A percentile compares a stretch with the other conserved stretches of the same genome.
Evolutionary conservation across 768 basidiomycete genomes (phyloP).

Genomic region (Sarcodon sp.): DNA sequence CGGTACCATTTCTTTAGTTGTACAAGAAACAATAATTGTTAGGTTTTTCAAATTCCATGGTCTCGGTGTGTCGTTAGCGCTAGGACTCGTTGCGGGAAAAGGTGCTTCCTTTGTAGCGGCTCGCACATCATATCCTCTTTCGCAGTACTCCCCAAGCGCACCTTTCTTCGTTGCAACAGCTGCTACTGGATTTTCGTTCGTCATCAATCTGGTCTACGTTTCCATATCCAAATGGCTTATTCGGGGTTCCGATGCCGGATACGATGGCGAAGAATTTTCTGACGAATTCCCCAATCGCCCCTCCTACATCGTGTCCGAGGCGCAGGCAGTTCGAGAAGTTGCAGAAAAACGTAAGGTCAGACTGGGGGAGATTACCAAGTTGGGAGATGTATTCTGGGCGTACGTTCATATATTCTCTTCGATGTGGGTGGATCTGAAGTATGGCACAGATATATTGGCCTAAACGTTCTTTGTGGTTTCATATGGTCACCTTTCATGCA

Average conservation of each 20-base stretch:
- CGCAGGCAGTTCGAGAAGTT: slow-evolving; percentile 48
- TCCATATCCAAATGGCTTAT: slow-evolving; percentile 52
- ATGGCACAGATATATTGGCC: slow-evolving; percentile 44
- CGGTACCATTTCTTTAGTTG: slow-evolving; percentile 24
- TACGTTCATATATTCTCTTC: slow-evolving; percentile 19
- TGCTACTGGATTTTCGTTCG: slow-evolving; percentile 53
- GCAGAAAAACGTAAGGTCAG: slow-evolving; percentile 54
- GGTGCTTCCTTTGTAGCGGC: slow-evolving; percentile 66
- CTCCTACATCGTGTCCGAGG: slow-evolving; percentile 36
- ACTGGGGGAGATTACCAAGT: slow-evolving; percentile 42
- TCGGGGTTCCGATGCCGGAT: slow-evolving; percentile 41
- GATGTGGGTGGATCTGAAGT: background rate
- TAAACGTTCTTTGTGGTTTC: slow-evolving; percentile 67
- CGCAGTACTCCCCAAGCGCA: slow-evolving; percentile 56
- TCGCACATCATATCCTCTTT: slow-evolving; percentile 65
- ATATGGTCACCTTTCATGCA: slow-evolving; percentile 74
- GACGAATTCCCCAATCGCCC: slow-evolving; percentile 35
- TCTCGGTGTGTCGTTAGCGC: slow-evolving; percentile 54
- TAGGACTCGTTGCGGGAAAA: slow-evolving; percentile 79
- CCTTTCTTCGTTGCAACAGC: slow-evolving; percentile 62
- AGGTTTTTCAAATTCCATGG: slow-evolving; percentile 70
- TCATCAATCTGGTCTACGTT: slow-evolving; percentile 59
- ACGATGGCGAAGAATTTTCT: slow-evolving; percentile 50
- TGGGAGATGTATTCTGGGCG: slow-evolving; percentile 76
- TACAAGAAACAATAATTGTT: slow-evolving; percentile 78